These are phyloP conservation scores for Citeromyces siamensis DNA, from an alignment of 1,139 yeast genomes.

Conservation along the genomic window DNA sequence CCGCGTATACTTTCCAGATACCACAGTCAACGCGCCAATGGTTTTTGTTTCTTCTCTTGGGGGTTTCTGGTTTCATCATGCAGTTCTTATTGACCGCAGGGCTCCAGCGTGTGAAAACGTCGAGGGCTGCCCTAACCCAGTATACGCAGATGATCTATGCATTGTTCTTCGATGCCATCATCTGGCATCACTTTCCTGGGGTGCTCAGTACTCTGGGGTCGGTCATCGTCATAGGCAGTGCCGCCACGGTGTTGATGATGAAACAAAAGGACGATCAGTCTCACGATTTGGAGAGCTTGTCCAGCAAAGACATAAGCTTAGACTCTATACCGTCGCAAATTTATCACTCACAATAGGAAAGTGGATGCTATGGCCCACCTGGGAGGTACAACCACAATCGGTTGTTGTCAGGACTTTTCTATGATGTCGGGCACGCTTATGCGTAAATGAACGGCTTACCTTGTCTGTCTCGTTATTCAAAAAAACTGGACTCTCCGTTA, in stretches of 20 bases:
- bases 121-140: slow-evolving; percentile 62
- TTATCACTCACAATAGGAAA: too few relatives aligned
- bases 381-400: too few relatives aligned
- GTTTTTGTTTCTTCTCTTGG: slow-evolving; percentile 47
- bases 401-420: too few relatives aligned
- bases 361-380: too few relatives aligned
- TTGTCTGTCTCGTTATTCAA: too few relatives aligned
- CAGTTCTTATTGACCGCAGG: slow-evolving; percentile 77
- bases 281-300: slow-evolving; percentile 1
- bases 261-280: slow-evolving; percentile 22
- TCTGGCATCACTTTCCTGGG: slow-evolving; percentile 70
- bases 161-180: slow-evolving; percentile 56
- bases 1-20: slow-evolving; percentile 44
- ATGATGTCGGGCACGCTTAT: too few relatives aligned
- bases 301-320: neutral
- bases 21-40: slow-evolving; percentile 56
- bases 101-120: slow-evolving; percentile 70
- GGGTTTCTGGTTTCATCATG: slow-evolving; percentile 71
- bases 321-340: slow-evolving; percentile 2
- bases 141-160: slow-evolving; percentile 76
- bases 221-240: slow-evolving; percentile 51
- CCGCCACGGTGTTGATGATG: slow-evolving; percentile 42
- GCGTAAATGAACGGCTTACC: too few relatives aligned
- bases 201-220: slow-evolving; percentile 61
- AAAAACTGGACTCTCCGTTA: too few relatives aligned